Conservation (phyloP, 305 asterid genomes). For the Fraxinus xanthoxyloides region DNA sequence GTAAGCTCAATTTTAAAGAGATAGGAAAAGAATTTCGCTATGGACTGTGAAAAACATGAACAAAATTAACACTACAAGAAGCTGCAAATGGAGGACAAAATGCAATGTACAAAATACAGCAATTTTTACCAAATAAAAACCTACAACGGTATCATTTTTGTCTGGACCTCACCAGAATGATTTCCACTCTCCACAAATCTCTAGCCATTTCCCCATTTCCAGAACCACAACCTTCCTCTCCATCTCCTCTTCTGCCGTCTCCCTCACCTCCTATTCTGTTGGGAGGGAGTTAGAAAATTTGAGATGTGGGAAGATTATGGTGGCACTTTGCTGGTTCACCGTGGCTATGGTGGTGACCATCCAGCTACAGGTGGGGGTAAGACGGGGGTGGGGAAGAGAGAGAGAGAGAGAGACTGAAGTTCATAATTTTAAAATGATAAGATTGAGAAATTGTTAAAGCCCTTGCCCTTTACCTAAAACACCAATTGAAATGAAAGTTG, state of each 20-base stretch:
- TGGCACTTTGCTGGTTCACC: neutral
- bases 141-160: neutral
- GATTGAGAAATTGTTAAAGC: neutral
- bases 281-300: neutral
- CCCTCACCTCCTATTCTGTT: neutral
- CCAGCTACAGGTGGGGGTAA: neutral
- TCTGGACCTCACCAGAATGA: neutral
- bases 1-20: constrained; percentile 2
- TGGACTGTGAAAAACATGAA: neutral
- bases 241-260: neutral
- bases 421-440: neutral
- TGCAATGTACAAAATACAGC: neutral
- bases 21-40: neutral
- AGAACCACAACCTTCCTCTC: neutral
- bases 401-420: neutral
- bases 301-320: neutral
- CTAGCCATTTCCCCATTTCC: neutral
- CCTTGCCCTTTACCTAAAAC: neutral
- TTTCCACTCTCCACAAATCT: neutral
- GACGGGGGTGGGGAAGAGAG: neutral
- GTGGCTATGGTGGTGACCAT: neutral
- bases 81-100: neutral
- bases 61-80: constrained; percentile 7
- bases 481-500: neutral
- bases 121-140: neutral